Evolutionary conservation across 768 basidiomycete species (phyloP).

Genomic region (Grammothele lineata): DNA sequence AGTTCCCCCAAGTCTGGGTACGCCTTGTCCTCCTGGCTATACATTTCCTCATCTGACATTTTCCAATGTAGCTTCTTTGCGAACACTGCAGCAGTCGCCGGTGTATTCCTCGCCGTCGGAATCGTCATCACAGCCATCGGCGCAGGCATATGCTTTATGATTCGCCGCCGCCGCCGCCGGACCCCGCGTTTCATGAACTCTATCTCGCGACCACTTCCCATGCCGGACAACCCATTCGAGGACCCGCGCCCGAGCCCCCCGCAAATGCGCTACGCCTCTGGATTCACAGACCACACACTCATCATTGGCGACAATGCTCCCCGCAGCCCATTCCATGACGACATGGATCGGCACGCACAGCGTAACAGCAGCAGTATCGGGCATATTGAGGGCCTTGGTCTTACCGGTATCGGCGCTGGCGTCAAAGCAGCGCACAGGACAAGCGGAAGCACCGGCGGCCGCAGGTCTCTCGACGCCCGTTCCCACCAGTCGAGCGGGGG

Average conservation of each 20-base stretch:
- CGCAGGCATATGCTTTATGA: constrained; percentile 34
- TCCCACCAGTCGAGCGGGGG: constrained; percentile 5
- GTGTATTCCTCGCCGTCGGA: constrained; percentile 69
- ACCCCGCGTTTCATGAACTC: constrained; percentile 16
- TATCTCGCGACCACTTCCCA: constrained; percentile 21
- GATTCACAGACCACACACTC: constrained; percentile 9
- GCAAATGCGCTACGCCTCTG: constrained; percentile 15
- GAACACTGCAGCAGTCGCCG: constrained; percentile 66
- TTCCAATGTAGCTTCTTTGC: constrained; percentile 50
- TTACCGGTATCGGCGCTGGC: constrained; percentile 9
- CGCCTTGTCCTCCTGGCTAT: neutral
- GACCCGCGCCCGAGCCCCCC: constrained; percentile 23
- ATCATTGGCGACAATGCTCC: constrained; percentile 1
- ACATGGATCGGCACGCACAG: neutral
- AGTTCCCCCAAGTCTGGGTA: constrained; percentile 17
- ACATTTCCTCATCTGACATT: neutral
- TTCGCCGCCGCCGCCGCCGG: constrained; percentile 37
- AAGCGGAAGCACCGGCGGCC: neutral
- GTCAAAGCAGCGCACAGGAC: constrained; percentile 3
- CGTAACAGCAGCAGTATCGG: neutral
- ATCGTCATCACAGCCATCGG: constrained; percentile 45
- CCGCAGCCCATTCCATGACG: constrained; percentile 10
- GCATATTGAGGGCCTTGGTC: constrained; percentile 2
- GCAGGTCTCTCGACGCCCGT: neutral
- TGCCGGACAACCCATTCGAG: constrained; percentile 34